Evolutionary conservation across 2,329 filamentous ascomycete species (phyloP).

Genomic region (Alternaria metachromatica): DNA sequence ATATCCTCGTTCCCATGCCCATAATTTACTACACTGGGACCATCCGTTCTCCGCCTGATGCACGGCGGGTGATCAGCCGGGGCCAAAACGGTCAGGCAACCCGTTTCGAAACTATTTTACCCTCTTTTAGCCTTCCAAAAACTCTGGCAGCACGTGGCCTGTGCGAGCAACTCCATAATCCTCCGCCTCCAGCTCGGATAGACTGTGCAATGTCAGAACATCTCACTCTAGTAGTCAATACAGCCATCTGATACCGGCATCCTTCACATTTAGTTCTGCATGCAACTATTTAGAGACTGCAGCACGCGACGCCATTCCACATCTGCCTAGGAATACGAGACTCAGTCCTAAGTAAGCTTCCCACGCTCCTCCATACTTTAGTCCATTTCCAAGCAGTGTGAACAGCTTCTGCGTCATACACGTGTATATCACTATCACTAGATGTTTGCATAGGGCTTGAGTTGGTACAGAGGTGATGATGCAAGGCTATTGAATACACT

Average conservation of each 20-base stretch:
- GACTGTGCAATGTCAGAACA: not conserved
- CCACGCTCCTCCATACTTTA: not conserved
- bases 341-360: not conserved
- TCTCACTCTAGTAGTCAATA: not conserved
- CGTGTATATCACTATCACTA: not conserved
- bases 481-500: not conserved
- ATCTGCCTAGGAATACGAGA: not conserved
- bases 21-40: slow-evolving; percentile 23
- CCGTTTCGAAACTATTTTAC: slow-evolving; percentile 38
- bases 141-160: slow-evolving; percentile 3
- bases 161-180: not conserved
- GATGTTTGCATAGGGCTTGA: not conserved
- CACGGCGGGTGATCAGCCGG: slow-evolving; percentile 15
- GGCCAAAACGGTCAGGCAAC: slow-evolving; percentile 12
- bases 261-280: not conserved
- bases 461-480: not conserved
- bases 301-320: not conserved
- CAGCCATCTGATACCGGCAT: not conserved
- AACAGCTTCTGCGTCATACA: not conserved
- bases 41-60: slow-evolving; percentile 27
- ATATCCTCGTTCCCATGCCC: slow-evolving; percentile 5
- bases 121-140: slow-evolving; percentile 25
- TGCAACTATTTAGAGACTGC: not conserved
- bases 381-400: not conserved
- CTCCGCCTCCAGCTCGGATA: not conserved